phyloP scores from a whole-genome alignment of 2,329 filamentous ascomycete species.

The Aspergillus ibericus region DNA sequence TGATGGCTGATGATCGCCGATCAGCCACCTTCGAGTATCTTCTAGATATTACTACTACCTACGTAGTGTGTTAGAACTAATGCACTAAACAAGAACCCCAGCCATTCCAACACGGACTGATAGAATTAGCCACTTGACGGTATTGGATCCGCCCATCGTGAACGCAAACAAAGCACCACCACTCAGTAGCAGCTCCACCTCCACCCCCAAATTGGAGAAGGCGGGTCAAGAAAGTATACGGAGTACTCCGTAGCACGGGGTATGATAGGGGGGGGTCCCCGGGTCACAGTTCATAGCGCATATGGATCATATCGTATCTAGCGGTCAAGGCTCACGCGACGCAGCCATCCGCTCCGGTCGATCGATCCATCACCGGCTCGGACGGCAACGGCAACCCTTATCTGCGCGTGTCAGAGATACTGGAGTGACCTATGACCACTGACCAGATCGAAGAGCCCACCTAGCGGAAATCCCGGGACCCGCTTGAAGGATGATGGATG shows the following conservation, averaged over 20 bases:
- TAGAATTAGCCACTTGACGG: no score
- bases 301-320: background rate
- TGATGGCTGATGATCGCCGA: no score
- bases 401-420: constrained; percentile 7
- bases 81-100: no score
- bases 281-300: no score
- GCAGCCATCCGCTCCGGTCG: constrained; percentile 2
- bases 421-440: no score
- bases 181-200: background rate
- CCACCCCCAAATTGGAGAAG: background rate
- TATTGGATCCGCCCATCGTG: no score
- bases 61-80: no score
- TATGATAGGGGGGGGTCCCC: background rate
- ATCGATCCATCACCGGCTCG: constrained; percentile 7
- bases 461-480: background rate
- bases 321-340: constrained; percentile 2
- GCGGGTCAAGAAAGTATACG: background rate
- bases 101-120: no score
- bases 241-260: no score
- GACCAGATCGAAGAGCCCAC: constrained; percentile 1
- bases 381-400: constrained; percentile 1
- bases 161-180: background rate
- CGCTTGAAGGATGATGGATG: background rate
- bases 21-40: no score
- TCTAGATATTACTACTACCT: no score